phyloP scores from a whole-genome alignment of 768 basidiomycete species.

The Termitomyces heimii region DNA sequence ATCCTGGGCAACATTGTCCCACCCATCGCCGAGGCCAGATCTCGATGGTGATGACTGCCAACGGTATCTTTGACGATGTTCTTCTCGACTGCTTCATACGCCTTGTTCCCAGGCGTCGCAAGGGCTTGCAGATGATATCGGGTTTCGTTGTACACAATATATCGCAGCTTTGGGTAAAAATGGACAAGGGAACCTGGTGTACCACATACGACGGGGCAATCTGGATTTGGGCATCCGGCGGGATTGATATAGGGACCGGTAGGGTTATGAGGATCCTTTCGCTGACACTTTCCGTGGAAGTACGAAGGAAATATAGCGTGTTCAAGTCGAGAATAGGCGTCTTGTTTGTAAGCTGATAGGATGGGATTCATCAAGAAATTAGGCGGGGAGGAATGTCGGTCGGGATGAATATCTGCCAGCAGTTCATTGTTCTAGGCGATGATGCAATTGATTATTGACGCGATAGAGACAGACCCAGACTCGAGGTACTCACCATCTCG shows the following conservation, averaged over 20 bases:
- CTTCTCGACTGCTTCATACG: conserved; percentile 37
- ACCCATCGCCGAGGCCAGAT: conserved; percentile 10
- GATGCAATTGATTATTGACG: not conserved
- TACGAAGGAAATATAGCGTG: conserved; percentile 59
- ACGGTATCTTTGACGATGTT: conserved; percentile 24
- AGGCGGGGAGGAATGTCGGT: conserved; percentile 7
- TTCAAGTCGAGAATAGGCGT: conserved; percentile 38
- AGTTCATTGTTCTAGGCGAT: conserved; percentile 9
- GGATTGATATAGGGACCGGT: conserved; percentile 37
- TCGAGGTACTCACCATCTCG: conserved; percentile 32
- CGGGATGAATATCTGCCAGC: conserved; percentile 3
- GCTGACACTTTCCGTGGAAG: conserved; percentile 75
- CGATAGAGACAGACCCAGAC: not conserved
- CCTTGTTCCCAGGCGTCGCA: conserved; percentile 29
- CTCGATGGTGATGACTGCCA: not conserved
- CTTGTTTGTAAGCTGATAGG: conserved; percentile 35
- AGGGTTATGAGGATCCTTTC: conserved; percentile 27
- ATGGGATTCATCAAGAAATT: conserved; percentile 40
- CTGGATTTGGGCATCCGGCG: conserved; percentile 69
- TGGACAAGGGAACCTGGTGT: conserved; percentile 79
- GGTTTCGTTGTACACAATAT: conserved; percentile 44
- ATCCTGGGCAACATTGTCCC: conserved; percentile 10
- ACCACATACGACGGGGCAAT: conserved; percentile 74
- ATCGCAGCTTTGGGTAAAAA: conserved; percentile 46
- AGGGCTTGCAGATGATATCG: conserved; percentile 25